Evolutionary conservation across 169 alveolate genomes (phyloP).

Genomic region (Babesia gibsoni): DNA sequence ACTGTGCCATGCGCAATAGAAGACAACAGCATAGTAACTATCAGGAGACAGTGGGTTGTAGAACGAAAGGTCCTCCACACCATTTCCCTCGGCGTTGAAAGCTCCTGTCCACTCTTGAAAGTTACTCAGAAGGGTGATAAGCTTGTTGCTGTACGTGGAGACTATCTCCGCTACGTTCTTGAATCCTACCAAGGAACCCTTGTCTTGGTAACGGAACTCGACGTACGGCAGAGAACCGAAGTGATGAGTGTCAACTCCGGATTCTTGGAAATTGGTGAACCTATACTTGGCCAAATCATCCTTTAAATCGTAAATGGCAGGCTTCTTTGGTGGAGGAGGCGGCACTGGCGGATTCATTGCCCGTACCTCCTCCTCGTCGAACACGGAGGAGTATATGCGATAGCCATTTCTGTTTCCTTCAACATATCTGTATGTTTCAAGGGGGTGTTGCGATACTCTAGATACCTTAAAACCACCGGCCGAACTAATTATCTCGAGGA

Average conservation of each 20-base stretch:
- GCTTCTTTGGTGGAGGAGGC: conserved; percentile 26
- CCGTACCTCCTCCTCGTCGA: conserved; percentile 40
- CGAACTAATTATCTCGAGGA: background rate
- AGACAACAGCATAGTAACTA: conserved; percentile 58
- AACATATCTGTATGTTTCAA: background rate
- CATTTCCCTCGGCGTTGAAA: conserved; percentile 28
- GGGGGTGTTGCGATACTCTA: background rate
- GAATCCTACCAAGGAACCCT: conserved; percentile 42
- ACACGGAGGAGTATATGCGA: background rate
- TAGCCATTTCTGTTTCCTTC: background rate
- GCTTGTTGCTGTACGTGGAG: conserved; percentile 50
- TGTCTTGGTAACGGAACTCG: conserved; percentile 58
- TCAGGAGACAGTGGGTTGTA: conserved; percentile 43
- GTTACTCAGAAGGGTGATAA: conserved; percentile 27
- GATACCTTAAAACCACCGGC: background rate
- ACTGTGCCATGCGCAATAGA: conserved; percentile 63
- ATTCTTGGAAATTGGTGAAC: background rate
- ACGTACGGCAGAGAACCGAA: conserved; percentile 46
- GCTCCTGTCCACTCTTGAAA: conserved; percentile 52
- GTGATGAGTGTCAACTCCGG: background rate
- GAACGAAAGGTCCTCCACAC: conserved; percentile 17
- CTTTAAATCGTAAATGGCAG: conserved; percentile 40
- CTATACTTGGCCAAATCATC: conserved; percentile 41
- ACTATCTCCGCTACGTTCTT: conserved; percentile 49
- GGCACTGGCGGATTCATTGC: conserved; percentile 46